Percentiles rank a stretch among this genome's conserved stretches.
Evolutionary conservation across 2,329 filamentous ascomycete genomes (phyloP).

Genomic region (Huntiella savannae): DNA sequence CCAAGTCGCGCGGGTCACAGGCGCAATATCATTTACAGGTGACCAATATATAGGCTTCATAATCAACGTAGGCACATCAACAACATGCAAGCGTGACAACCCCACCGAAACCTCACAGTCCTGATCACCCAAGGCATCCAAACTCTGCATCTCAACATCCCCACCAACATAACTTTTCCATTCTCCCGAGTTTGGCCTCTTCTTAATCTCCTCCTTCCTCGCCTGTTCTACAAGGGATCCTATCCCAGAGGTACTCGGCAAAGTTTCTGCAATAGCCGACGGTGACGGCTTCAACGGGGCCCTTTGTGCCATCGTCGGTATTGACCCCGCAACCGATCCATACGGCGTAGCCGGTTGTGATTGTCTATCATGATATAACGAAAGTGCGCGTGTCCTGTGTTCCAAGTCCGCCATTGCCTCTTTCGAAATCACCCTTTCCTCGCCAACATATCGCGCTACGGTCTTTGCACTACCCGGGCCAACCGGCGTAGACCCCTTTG

Average conservation of each 20-base stretch:
- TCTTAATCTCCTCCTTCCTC: background rate
- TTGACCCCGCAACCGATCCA: background rate
- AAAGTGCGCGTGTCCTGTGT: conserved; percentile 5
- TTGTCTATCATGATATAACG: conserved; percentile 2
- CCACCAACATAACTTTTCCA: no score
- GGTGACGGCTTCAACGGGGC: conserved; percentile 2
- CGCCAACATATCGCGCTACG: conserved; percentile 4
- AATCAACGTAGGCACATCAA: conserved; percentile 59
- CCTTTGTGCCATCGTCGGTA: background rate
- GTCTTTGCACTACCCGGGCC: conserved; percentile 2
- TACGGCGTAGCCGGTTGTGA: background rate
- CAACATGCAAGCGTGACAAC: conserved; percentile 73
- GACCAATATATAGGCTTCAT: conserved; percentile 99
- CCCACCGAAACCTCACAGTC: conserved; percentile 56
- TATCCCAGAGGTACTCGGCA: conserved; percentile 4
- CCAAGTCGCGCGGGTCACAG: conserved; percentile 78
- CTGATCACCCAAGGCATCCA: no score
- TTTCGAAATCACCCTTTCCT: conserved; percentile 6
- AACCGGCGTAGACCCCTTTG: conserved; percentile 5
- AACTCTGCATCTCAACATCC: no score
- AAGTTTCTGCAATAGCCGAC: background rate
- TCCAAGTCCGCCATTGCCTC: conserved; percentile 11
- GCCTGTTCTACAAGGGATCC: conserved; percentile 7
- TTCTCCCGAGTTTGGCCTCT: background rate
- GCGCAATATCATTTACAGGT: conserved; percentile 71